A percentile compares a stretch with the other conserved stretches of the same genome.
Evolutionary conservation across 805 yeast genomes (phyloP).

Genomic region (Saccharomyces cerevisiae): DNA sequence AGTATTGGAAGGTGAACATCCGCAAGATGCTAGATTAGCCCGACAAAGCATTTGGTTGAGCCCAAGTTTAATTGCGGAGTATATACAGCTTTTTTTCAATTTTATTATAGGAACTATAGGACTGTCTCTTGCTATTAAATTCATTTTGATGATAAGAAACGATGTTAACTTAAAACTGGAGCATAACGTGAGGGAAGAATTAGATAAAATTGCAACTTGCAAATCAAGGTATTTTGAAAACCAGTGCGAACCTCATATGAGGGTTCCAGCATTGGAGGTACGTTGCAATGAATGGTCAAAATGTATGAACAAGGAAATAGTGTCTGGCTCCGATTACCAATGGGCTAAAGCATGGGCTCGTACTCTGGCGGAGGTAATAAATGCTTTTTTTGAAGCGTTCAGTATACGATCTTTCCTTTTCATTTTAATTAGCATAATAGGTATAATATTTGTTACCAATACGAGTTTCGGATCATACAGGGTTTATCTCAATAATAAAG

Average conservation of each 20-base stretch:
- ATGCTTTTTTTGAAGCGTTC: constrained; percentile 65
- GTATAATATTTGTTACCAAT: constrained; percentile 46
- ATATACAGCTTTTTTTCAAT: constrained; percentile 58
- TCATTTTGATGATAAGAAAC: constrained; percentile 46
- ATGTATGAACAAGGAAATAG: constrained; percentile 46
- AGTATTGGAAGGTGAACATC: not conserved
- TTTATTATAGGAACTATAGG: constrained; percentile 41
- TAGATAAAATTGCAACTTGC: constrained; percentile 53
- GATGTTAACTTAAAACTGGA: constrained; percentile 72
- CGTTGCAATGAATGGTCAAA: constrained; percentile 67
- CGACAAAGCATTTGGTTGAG: not conserved
- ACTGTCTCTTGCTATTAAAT: constrained; percentile 43
- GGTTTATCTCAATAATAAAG: constrained; percentile 15
- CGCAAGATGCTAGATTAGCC: not conserved
- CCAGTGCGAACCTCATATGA: constrained; percentile 52
- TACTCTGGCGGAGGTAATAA: constrained; percentile 72
- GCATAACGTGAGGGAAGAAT: constrained; percentile 19
- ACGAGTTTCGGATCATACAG: constrained; percentile 40
- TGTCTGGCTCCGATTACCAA: not conserved
- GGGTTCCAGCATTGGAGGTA: constrained; percentile 69
- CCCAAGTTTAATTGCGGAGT: constrained; percentile 25
- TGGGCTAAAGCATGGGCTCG: constrained; percentile 70
- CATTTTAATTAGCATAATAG: constrained; percentile 39
- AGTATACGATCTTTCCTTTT: constrained; percentile 59
- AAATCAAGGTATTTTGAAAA: constrained; percentile 60